Percentiles rank a stretch among this genome's conserved stretches.
These are phyloP conservation scores for Lippia alba DNA, from an alignment of 305 asterid genomes.

Conservation along the genomic window DNA sequence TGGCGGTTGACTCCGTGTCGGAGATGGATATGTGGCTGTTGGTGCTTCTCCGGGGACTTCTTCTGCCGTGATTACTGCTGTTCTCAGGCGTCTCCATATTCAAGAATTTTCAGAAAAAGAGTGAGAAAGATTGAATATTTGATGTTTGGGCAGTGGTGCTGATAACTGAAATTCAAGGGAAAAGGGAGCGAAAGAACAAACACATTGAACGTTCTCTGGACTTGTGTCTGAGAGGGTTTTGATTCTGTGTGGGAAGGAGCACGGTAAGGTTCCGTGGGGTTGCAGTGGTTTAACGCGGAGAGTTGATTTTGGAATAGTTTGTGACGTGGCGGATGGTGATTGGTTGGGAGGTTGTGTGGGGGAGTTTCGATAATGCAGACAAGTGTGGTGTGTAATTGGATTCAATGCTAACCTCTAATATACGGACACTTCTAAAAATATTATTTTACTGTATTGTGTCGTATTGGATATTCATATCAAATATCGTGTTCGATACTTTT, in stretches of 20 bases:
- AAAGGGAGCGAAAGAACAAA: neutral
- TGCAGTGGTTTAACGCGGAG: neutral
- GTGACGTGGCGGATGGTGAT: constrained; percentile 22
- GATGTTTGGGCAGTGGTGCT: neutral
- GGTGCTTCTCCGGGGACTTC: constrained; percentile 46
- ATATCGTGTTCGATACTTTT: no score
- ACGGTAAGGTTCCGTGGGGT: constrained; percentile 12
- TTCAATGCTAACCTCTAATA: no score
- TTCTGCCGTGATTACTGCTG: constrained; percentile 32
- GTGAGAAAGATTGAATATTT: neutral
- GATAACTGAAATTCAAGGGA: constrained; percentile 17
- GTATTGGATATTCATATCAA: no score
- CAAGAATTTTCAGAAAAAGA: no score
- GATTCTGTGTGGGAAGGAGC: neutral
- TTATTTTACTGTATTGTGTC: no score
- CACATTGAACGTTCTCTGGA: constrained; percentile 25
- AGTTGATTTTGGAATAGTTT: neutral
- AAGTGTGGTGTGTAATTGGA: constrained; percentile 15
- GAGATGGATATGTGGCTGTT: constrained; percentile 70
- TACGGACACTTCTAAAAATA: no score
- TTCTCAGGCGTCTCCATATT: constrained; percentile 46
- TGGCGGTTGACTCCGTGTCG: constrained; percentile 69
- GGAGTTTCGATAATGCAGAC: neutral
- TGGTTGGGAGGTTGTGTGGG: neutral
- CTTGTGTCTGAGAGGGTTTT: constrained; percentile 21